These are phyloP conservation scores for Beta macrorhiza DNA, from an alignment of 179 eudicot genomes.

Conservation along the genomic window DNA sequence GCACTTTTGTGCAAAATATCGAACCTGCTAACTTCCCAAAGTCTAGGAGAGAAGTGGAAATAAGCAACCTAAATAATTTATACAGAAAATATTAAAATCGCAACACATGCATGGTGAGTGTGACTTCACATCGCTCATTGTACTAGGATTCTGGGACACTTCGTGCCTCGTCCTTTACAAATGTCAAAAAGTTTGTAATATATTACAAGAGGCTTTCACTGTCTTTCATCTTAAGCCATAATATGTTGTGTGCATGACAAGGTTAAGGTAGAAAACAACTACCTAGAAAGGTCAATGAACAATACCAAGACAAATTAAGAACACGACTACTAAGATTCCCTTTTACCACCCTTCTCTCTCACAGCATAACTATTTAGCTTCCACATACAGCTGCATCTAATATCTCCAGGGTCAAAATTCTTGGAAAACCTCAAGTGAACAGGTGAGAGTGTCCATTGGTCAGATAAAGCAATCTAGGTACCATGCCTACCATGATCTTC, in stretches of 20 bases:
- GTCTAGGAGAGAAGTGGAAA: not conserved
- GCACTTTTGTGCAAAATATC: not conserved
- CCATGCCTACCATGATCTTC: not conserved
- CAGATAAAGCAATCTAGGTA: not conserved
- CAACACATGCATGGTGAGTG: not conserved
- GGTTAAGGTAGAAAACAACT: not conserved
- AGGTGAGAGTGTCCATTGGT: not conserved
- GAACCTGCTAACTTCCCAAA: not conserved
- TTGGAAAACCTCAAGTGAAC: no score
- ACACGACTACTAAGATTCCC: no score
- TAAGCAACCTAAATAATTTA: not conserved
- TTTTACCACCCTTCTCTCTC: no score
- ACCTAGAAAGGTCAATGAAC: not conserved
- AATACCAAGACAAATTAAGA: not conserved
- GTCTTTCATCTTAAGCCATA: not conserved
- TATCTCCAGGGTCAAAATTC: not conserved
- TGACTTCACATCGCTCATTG: not conserved
- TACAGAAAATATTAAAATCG: not conserved
- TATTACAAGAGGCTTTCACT: not conserved
- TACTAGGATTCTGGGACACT: not conserved
- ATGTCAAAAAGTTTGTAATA: not conserved
- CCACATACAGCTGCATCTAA: not conserved
- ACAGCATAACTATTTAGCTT: not conserved
- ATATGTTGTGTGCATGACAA: not conserved
- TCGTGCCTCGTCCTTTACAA: not conserved